Evolutionary conservation across 192 early-diverging fungal species (phyloP), one percentile per base, ranked within the genome.

Genomic region (Backusella parvicylindrica): DNA sequence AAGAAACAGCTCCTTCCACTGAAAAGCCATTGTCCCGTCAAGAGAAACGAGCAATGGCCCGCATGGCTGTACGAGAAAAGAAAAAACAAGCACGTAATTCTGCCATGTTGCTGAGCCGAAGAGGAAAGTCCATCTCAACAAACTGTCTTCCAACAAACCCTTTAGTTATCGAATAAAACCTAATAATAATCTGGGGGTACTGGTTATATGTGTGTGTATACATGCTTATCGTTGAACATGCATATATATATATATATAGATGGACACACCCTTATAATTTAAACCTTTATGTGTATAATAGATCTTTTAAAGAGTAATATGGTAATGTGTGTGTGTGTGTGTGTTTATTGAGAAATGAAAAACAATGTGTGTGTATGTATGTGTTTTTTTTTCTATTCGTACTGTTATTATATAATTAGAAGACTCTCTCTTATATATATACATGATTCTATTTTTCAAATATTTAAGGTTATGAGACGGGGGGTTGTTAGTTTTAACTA

Each of bases 21-120:
- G 71, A 30, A 21, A 72, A 72, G 33, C 30, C 18, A 36, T 30
- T 72, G 15, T 75, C 74, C n/a, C 43, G 74, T 18, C 74, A 75
- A 37, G 74, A 75, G 63, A 64, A 33, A 18, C 63, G 74, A 40
- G 30, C 41, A 3, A 47, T 56, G 15, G 74, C 32, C 12, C 74
- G 74, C 6, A 65, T 56, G 15, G 43, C 49, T 3, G 40, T 31
- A 8, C 68, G 68, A 26, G 74, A 68, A 18, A 60, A 68, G 26
- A 68, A 68, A 31, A 38, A 68, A 18, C 66, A 75, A 28, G 28
- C 30, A 7, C 40, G 65, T 1, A 65, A 28, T 33, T 30, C 15
- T 41, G 13, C 38, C n/a, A 16, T 68, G 67, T 16, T n/a, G 6
- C 2, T 33, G 18, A 0, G 56, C 56, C 33, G 18, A 31, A 18